These are phyloP conservation scores for Hanseniaspora lindneri DNA, from an alignment of 805 yeast genomes.

Conservation along the genomic window DNA sequence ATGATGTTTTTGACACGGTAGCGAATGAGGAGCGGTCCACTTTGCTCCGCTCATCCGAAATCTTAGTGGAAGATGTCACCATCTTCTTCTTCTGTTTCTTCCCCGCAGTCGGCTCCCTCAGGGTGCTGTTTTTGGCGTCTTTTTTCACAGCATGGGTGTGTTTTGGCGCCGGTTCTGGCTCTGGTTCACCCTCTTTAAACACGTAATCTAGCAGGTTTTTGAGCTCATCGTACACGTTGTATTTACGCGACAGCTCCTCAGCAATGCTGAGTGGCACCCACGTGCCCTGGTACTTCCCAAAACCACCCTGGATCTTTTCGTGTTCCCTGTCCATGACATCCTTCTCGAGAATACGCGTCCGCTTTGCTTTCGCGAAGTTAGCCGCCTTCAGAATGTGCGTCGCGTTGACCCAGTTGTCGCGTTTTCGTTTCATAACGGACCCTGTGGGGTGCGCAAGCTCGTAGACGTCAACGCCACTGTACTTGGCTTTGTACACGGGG, in stretches of 20 bases:
- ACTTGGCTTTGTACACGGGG: slow-evolving; percentile 60
- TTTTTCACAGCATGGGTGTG: slow-evolving; percentile 53
- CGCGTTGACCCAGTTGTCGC: slow-evolving; percentile 82
- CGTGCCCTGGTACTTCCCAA: slow-evolving; percentile 93
- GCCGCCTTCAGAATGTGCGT: slow-evolving; percentile 91
- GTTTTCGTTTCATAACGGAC: slow-evolving; percentile 66
- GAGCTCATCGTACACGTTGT: slow-evolving; percentile 50
- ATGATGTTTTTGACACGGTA: too few species aligned
- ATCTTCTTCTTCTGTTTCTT: too few species aligned
- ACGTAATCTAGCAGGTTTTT: slow-evolving; percentile 54
- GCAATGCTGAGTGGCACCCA: slow-evolving; percentile 87
- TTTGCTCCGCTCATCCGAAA: too few species aligned
- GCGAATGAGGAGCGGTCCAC: too few species aligned
- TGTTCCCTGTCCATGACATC: slow-evolving; percentile 86
- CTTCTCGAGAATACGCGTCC: slow-evolving; percentile 82
- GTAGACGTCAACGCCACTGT: slow-evolving; percentile 75
- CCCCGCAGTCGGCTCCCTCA: not conserved
- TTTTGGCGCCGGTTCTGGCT: slow-evolving; percentile 53
- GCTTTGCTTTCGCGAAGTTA: slow-evolving; percentile 82
- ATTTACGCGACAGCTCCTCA: slow-evolving; percentile 49
- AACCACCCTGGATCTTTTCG: slow-evolving; percentile 94
- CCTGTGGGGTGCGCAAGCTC: slow-evolving; percentile 56
- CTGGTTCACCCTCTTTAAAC: slow-evolving; percentile 37
- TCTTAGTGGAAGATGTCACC: too few species aligned
- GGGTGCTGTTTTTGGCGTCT: slow-evolving; percentile 26